Base-by-base conservation (phyloP, 2,329 filamentous ascomycete species). In the Moelleriella libera region DNA sequence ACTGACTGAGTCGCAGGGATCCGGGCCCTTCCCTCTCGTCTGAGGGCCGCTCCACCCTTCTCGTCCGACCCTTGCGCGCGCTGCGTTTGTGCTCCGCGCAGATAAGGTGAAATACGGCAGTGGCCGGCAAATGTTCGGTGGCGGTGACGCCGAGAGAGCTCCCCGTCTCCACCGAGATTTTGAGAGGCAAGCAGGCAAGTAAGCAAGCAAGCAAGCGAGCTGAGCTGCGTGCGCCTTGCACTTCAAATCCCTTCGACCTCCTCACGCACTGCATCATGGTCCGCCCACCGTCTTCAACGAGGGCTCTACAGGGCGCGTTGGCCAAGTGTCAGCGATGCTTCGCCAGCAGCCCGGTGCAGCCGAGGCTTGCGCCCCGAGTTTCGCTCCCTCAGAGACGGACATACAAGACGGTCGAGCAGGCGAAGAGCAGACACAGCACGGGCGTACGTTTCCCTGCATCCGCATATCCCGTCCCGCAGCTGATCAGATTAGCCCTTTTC, bases 401-500 rank as follows among this genome's bases (percentile, higher is more conserved):
- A 51, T 65, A 57, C 56, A 76, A 74, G 63, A 77, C 76, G 7
- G 69, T 79, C 29, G 75, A 79, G 56, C 70, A 80, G 64, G 73
- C 74, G 44, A 76, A 74, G 64, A 78, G 73, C 60, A 66, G 75
- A 52, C 71, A 79, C 53, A 68, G 71, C 51, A 74, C 72, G 46
- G 76, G 76, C 48, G 73, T 76, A 70, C 52, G 71, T 53, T 9
- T 11, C 7, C 14, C 7, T 5, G 11, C 40, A 41, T 39, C 34
- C 14, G 40, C n/a, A 30, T 43, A 4, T 30, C 21, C 2, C 9
- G 10, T 42, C 21, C n/a, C 9, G 40, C 40, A n/a, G 40, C 12
- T n/a, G 40, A 28, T 8, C 12, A 28, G 40, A 42, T 10, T 8
- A 88, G 83, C 92, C 92, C 31, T 97, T 98, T 70, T 95, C 89